These are phyloP conservation scores for Linnemannia zychae DNA, from an alignment of 192 early-diverging fungal genomes.

Conservation along the genomic window DNA sequence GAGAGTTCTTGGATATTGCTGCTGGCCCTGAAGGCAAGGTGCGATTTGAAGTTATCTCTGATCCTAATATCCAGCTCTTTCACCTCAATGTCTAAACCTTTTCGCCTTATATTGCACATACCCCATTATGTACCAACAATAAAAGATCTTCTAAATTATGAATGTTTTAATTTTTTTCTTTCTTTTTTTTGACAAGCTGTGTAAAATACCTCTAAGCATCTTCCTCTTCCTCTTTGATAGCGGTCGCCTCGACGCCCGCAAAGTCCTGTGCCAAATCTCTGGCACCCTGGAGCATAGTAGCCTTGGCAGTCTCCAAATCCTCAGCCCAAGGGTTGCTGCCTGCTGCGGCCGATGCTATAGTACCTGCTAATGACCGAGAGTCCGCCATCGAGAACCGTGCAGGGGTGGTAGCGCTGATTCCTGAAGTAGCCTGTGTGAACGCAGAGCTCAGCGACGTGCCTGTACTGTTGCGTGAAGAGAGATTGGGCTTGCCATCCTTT, in stretches of 20 bases:
- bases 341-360: constrained; percentile 12
- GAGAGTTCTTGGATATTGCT: constrained; percentile 51
- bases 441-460: constrained; percentile 18
- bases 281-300: constrained; percentile 10
- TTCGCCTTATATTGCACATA: neutral
- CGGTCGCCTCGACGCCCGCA: neutral
- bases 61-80: constrained; percentile 13
- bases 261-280: neutral
- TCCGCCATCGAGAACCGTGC: constrained; percentile 47
- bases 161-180: neutral
- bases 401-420: neutral
- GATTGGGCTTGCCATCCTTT: constrained; percentile 38
- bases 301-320: constrained; percentile 35
- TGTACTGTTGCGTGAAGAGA: constrained; percentile 42
- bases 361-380: constrained; percentile 29
- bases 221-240: constrained; percentile 20
- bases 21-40: constrained; percentile 23
- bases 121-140: neutral
- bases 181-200: neutral
- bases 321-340: constrained; percentile 50
- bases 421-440: neutral
- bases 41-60: constrained; percentile 15
- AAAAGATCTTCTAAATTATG: neutral
- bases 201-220: neutral
- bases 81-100: neutral